Base-by-base conservation (phyloP, 139 green algal species). In the Trebouxia sp. region DNA sequence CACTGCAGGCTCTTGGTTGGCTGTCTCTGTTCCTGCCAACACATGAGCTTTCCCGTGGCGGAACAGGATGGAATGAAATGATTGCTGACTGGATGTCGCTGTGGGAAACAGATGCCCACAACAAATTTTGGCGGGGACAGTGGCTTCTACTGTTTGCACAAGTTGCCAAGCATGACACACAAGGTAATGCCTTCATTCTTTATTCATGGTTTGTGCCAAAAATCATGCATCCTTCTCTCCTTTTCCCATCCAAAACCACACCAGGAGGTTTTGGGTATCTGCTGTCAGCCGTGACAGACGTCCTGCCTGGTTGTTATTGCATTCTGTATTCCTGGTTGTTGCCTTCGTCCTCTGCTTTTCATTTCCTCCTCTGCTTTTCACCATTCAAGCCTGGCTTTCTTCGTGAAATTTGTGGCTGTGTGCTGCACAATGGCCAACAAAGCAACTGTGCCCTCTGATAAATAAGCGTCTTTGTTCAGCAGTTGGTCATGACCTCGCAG, bases 161-260 rank as follows among this genome's bases (percentile, higher is more conserved):
- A 22, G 80, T 92, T 48, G 90, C 87, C 37, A 94, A 95, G 83
- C 90, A 96, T 76, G 93, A 96, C 85, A 87, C 86, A 62, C 81
- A 84, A 69, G 88, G 90, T 91, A 28, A 28, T 58, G 50, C 50
- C 50, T 3, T 58, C 50, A 28, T 58, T 17, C 22, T 1, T 58
- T 17, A 22, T 22, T 17, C 22, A 28, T 17, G 20, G 26, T 3
- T 17, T 17, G 50, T 22, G 22, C 14, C 39, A 76, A 67, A 14
- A 35, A 14, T 26, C 6, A 7, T 37, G 30, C 17, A 75, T 1
- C 65, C 12, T 45, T 6, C 0, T 47, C 6, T 39, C 8, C 37
- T 10, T 6, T 3, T 17, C 50, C 50, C 22, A 58, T 17, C 50
- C 2, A 17, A 58, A 58, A n/a, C n/a, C n/a, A 17, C 50, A 58